Evolutionary conservation across 805 yeast species (phyloP).

Genomic region (Candida xyloterini): DNA sequence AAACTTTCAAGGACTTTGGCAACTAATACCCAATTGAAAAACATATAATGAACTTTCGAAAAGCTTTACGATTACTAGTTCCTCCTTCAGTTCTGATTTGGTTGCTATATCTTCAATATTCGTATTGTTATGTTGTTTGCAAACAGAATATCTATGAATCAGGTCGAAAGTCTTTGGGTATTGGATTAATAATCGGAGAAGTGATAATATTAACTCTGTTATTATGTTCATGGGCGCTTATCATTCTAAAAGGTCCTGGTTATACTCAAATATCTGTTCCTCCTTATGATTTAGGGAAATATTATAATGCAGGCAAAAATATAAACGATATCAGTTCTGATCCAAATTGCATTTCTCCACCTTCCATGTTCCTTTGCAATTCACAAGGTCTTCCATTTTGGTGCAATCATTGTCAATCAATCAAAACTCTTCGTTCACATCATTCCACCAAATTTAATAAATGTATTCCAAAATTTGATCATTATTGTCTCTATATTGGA

Average conservation of each 20-base stretch:
- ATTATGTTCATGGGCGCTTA: conserved; percentile 42
- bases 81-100: conserved; percentile 19
- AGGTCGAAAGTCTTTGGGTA: conserved; percentile 18
- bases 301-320: background rate
- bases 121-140: conserved; percentile 30
- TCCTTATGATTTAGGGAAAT: conserved; percentile 27
- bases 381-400: conserved; percentile 71
- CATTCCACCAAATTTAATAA: conserved; percentile 55
- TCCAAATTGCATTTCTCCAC: conserved; percentile 32
- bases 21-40: conserved; percentile 30
- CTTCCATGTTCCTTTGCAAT: conserved; percentile 65
- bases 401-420: conserved; percentile 64
- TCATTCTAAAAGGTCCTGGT: conserved; percentile 61
- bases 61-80: conserved; percentile 1
- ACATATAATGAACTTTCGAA: conserved; percentile 13
- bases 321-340: background rate
- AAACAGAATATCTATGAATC: conserved; percentile 5
- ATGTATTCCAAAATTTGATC: conserved; percentile 80
- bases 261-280: conserved; percentile 35
- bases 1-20: conserved; percentile 26
- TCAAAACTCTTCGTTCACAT: conserved; percentile 66
- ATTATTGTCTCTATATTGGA: conserved; percentile 79
- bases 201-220: conserved; percentile 29
- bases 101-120: conserved; percentile 29
- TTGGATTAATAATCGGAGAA: conserved; percentile 33